Evolutionary conservation across 257 asterid genomes (phyloP).

Genomic region (Mitragyna speciosa): DNA sequence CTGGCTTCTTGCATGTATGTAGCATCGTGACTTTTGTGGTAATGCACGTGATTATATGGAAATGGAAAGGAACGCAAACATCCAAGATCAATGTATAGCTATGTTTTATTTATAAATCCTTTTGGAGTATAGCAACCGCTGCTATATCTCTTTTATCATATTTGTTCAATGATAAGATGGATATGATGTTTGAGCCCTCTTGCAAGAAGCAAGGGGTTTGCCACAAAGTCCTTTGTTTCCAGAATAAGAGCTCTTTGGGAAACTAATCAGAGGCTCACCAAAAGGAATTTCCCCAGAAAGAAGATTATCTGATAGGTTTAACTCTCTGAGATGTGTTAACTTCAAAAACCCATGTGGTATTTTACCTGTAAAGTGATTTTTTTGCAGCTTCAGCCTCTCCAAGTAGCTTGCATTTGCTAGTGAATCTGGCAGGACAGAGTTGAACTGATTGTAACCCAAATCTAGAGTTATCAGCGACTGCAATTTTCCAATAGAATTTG

Average conservation of each 20-base stretch:
- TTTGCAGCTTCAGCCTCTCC: slow-evolving; percentile 57
- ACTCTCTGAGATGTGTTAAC: slow-evolving; percentile 43
- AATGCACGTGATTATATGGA: neutral
- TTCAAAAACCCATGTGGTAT: slow-evolving; percentile 51
- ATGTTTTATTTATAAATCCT: no score
- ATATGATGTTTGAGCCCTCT: no score
- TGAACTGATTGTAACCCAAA: slow-evolving; percentile 53
- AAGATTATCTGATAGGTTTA: slow-evolving; percentile 51
- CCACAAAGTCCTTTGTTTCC: no score
- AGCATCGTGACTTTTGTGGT: neutral
- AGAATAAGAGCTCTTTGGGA: no score
- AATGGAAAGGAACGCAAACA: no score
- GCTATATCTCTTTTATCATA: neutral
- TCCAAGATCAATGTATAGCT: neutral
- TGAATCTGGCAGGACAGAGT: slow-evolving; percentile 38
- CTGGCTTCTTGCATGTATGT: no score
- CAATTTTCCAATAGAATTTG: slow-evolving; percentile 41
- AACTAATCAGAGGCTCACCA: no score
- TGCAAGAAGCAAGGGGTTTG: no score
- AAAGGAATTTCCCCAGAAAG: slow-evolving; percentile 13
- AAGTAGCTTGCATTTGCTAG: slow-evolving; percentile 41
- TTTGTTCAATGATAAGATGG: neutral
- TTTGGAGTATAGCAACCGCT: neutral
- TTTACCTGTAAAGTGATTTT: slow-evolving; percentile 49
- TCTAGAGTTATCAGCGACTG: slow-evolving; percentile 40